Percentiles rank a stretch among this genome's conserved stretches.
These are phyloP conservation scores for Psilocybe cyanescens DNA, from an alignment of 768 basidiomycete species.

Conservation along the genomic window DNA sequence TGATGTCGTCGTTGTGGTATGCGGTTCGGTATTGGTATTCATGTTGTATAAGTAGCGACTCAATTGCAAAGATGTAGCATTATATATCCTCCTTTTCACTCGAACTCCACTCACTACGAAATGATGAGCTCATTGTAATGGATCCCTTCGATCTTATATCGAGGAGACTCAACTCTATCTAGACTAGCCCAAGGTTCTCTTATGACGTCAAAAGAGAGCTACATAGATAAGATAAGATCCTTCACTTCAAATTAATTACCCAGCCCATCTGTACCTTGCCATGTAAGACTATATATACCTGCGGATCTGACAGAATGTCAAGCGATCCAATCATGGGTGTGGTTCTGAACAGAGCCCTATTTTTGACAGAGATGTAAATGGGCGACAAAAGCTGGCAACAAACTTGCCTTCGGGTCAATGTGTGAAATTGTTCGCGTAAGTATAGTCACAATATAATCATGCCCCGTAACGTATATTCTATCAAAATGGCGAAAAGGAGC, in stretches of 20 bases:
- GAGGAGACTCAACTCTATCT: not conserved
- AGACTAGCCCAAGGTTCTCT: not conserved
- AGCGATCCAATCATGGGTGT: not conserved
- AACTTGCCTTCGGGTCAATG: not conserved
- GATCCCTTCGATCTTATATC: not conserved
- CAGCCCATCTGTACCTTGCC: not conserved
- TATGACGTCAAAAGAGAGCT: conserved; percentile 9
- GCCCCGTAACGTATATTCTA: not conserved
- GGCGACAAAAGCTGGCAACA: not conserved
- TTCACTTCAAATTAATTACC: not conserved
- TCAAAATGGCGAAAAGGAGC: conserved; percentile 2
- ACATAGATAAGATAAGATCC: conserved; percentile 17
- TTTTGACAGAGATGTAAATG: conserved; percentile 5
- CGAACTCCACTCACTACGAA: not conserved
- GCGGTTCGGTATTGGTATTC: conserved; percentile 1
- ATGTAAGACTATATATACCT: not conserved
- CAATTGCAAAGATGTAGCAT: not conserved
- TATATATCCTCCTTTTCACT: not conserved
- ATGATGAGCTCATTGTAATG: conserved; percentile 14
- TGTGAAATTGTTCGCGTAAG: not conserved
- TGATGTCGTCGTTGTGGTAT: not conserved
- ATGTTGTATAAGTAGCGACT: not conserved
- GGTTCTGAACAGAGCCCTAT: conserved; percentile 13
- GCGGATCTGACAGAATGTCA: not conserved
- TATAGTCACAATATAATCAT: not conserved